A percentile compares a stretch with the other conserved stretches of the same genome.
Evolutionary conservation across 2,329 filamentous ascomycete species (phyloP).

Genomic region (Monosporascus sp.): DNA sequence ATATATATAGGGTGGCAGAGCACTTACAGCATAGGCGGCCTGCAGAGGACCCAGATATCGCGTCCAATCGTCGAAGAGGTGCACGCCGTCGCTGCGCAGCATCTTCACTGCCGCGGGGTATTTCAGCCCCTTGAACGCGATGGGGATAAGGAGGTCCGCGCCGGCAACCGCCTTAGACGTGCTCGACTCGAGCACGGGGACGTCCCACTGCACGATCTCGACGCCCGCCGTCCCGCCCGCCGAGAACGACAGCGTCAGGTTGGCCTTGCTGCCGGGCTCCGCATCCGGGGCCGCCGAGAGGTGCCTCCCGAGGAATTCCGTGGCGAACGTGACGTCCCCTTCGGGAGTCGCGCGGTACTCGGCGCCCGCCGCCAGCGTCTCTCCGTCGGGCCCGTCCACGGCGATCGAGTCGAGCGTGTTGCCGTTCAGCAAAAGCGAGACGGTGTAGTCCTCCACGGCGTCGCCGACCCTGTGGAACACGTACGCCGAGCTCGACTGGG

Average conservation of each 20-base stretch:
- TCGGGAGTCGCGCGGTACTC: slow-evolving; percentile 43
- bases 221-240: slow-evolving; percentile 41
- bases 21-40: slow-evolving; percentile 35
- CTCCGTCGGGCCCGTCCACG: slow-evolving; percentile 23
- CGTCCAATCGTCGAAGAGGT: slow-evolving; percentile 53
- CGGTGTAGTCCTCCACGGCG: slow-evolving; percentile 33
- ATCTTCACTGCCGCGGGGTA: slow-evolving; percentile 47
- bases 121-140: slow-evolving; percentile 47
- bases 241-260: slow-evolving; percentile 48
- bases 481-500: slow-evolving; percentile 47
- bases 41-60: slow-evolving; percentile 47
- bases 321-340: slow-evolving; percentile 40
- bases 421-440: slow-evolving; percentile 49
- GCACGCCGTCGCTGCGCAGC: slow-evolving; percentile 40
- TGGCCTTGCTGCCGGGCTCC: slow-evolving; percentile 40
- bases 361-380: slow-evolving; percentile 26
- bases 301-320: slow-evolving; percentile 40
- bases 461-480: slow-evolving; percentile 48
- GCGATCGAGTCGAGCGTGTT: slow-evolving; percentile 42
- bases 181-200: slow-evolving; percentile 31
- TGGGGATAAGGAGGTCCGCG: slow-evolving; percentile 40
- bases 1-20: not conserved
- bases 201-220: slow-evolving; percentile 48
- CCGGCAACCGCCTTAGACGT: slow-evolving; percentile 20
- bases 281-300: slow-evolving; percentile 34